Evolutionary conservation across 2,329 filamentous ascomycete species (phyloP), one percentile per base, ranked within the genome.

Genomic region (Helotiales sp.): DNA sequence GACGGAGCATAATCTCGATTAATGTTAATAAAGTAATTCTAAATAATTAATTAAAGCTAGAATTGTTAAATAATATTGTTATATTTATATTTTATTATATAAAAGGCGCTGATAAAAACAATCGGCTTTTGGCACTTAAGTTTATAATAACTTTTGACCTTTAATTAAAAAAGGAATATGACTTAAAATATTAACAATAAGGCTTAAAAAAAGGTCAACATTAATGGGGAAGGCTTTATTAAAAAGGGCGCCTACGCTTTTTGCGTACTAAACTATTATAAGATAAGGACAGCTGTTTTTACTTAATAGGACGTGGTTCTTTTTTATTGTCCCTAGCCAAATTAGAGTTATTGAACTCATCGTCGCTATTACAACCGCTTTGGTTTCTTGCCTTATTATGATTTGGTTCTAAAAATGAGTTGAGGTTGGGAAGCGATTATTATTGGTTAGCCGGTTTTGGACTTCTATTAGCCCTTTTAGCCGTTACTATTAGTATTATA

Each of bases 1-100:
- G 60, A 64, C 69, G 54, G 40, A 72, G 69, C 7, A 63, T 71
- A 47, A 71, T 62, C 61, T 72, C 57, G 28, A 45, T 71, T 28
- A 72, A 60, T 15, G 54, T 67, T 22, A 62, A 57, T 62, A 47
- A 28, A 6, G 20, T 52, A 37, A 28, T 60, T 65, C 61, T 65
- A 22, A 52, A 69, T 59, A 40, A 64, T 69, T 26, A 20, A 22
- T 30, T 22, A 61, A 64, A 45, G 55, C 24, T 64, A 30, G 1
- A 54, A 28, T 54, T 1, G 45, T 55, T 20, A 49, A n/a, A 22
- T 43, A 49, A 6, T 30, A 69, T 68, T 37, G 32, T 45, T 69
- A 43, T 63, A 68, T 68, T 17, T 62, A 65, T 71, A 28, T 1
- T 57, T 37, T 65, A 24, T 69, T 30, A 43, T 32, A 20, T 49